Conservation (phyloP, 169 alveolate species). For the Amoebophrya sp. region DNA sequence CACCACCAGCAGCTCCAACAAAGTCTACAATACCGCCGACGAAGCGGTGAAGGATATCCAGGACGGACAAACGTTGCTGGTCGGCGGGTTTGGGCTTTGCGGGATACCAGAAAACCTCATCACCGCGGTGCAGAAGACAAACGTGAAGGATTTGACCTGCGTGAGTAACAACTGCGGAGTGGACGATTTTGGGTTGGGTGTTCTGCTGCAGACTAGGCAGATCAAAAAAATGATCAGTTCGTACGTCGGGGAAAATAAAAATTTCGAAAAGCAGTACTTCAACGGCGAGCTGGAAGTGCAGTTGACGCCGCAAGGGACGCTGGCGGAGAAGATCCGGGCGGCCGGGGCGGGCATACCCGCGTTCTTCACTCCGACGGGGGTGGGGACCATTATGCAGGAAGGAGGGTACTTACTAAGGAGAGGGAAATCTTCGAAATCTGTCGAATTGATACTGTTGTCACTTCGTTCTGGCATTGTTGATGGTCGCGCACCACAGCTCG, state of each 20-base stretch:
- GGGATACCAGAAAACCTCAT: not conserved
- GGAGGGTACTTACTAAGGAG: too few relatives aligned
- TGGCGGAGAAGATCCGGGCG: constrained; percentile 38
- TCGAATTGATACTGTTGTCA: too few relatives aligned
- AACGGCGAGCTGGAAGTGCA: constrained; percentile 42
- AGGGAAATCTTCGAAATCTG: too few relatives aligned
- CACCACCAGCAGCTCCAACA: not conserved
- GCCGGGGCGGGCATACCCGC: constrained; percentile 48
- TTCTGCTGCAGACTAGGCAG: constrained; percentile 44
- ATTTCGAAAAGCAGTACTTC: constrained; percentile 19
- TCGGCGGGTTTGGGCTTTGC: constrained; percentile 5
- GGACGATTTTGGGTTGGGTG: constrained; percentile 45
- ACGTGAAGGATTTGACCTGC: not conserved
- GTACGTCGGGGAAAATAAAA: constrained; percentile 47
- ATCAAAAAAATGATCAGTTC: constrained; percentile 43
- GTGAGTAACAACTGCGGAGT: constrained; percentile 46
- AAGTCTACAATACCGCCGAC: not conserved
- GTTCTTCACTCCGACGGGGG: constrained; percentile 42
- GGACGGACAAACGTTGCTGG: not conserved
- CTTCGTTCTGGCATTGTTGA: too few relatives aligned
- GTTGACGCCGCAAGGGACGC: constrained; percentile 43
- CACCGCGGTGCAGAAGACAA: not conserved
- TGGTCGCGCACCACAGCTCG: too few relatives aligned
- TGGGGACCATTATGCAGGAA: not conserved
- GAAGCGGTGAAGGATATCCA: not conserved